A percentile compares a stretch with the other conserved stretches of the same genome.
Evolutionary conservation across 129 eudicot species (phyloP).

Genomic region (Artemisia argyi): DNA sequence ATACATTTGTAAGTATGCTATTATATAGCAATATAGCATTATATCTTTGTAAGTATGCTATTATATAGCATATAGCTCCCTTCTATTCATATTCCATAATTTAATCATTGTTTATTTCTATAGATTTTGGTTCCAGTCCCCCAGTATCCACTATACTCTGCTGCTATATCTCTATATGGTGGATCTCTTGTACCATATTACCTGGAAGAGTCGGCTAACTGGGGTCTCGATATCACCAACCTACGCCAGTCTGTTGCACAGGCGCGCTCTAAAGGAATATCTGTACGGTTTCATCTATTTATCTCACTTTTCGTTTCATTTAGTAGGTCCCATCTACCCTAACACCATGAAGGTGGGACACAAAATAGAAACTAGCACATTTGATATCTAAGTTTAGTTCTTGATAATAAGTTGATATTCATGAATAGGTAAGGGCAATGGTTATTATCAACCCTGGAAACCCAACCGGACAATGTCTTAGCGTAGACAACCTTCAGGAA

Average conservation of each 20-base stretch:
- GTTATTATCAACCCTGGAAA: constrained; percentile 99
- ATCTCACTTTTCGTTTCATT: constrained; percentile 6
- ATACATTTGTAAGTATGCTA: no score
- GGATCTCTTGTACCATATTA: constrained; percentile 97
- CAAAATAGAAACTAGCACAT: background rate
- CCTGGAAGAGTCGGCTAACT: constrained; percentile 91
- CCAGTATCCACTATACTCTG: constrained; percentile 97
- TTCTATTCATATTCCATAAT: background rate
- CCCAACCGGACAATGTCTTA: constrained; percentile 98
- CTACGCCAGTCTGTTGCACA: constrained; percentile 84
- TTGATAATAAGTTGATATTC: constrained; percentile 16
- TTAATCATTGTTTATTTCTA: background rate
- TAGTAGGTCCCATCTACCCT: constrained; percentile 16
- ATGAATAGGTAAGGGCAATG: constrained; percentile 82
- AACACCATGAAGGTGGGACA: constrained; percentile 16
- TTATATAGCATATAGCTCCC: background rate
- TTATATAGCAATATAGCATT: no score
- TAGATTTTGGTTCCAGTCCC: constrained; percentile 98
- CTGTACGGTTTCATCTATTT: constrained; percentile 47
- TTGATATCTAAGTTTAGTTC: background rate
- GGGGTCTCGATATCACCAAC: constrained; percentile 91
- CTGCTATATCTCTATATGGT: constrained; percentile 82
- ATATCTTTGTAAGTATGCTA: background rate
- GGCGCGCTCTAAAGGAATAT: constrained; percentile 80
- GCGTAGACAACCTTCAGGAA: constrained; percentile 68